Evolutionary conservation across 495 filamentous ascomycete genomes (phyloP), one percentile per base, ranked within the genome.

Genomic region (Penicillium nucicola): DNA sequence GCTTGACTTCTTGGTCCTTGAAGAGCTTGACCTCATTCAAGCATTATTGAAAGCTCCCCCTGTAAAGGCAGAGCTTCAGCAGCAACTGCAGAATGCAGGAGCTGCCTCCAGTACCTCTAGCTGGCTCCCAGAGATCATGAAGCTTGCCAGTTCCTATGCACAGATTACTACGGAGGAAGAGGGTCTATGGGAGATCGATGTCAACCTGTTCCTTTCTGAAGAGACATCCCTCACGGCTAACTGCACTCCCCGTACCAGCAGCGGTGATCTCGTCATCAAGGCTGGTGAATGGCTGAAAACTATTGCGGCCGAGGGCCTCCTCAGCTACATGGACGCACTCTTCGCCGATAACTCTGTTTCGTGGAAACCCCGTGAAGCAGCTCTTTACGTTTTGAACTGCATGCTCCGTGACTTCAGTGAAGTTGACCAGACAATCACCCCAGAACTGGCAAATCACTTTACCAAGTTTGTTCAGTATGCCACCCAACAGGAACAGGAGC

Each of bases 171-270:
- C 80, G 11, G 93, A 98, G 63, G 95, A 97, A 61, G 89, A 95
- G 67, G 89, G 87, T 7, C 72, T 98, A 22, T 98, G 93, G 93
- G 90, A 97, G 48, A 85, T 97, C 50, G 93, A 98, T 68, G 84
- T 95, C 45, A 97, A 95, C 40, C 78, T 97, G 1, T 98, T 95
- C 68, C 77, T 98, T 22, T 90, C 90, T 0, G 93, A 98, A 61
- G 93, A 98, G 68, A 92, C 89, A 2, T 89, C 90, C 11, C 85
- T 97, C 41, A 96, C 90, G n/a, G 87, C 92, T 19, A 97, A 97
- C 62, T 98, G 96, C 65, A 95, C 92, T 2, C 88, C 93, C 22
- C 80, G 93, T 42, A 95, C 88, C 11, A 92, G 92, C 41, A 91
- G 89, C 58, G 90, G 90, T 22, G 92, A 96, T 62, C 75, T 97